Conservation (phyloP, 495 filamentous ascomycete genomes). For the Achaetomiella virescens region DNA sequence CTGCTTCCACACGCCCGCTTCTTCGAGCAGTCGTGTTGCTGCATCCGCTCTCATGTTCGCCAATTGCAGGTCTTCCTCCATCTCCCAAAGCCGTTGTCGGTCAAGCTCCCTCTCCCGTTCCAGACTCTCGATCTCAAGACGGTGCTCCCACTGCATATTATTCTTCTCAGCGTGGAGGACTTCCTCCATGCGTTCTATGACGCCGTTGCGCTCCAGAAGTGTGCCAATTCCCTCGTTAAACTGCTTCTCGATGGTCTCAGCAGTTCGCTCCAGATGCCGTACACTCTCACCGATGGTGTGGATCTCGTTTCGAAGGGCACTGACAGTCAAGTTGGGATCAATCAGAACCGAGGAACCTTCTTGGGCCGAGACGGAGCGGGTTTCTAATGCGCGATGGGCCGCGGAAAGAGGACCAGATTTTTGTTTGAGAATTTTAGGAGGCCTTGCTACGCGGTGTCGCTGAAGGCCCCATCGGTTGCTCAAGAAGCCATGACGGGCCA, state of each 20-base stretch:
- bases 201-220: not conserved
- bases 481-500: not conserved
- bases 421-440: not conserved
- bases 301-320: not conserved
- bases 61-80: not conserved
- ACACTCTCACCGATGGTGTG: not conserved
- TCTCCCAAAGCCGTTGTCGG: not conserved
- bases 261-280: not conserved
- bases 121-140: not conserved
- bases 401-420: not conserved
- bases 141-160: not conserved
- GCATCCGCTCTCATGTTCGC: not conserved
- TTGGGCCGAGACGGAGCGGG: not conserved
- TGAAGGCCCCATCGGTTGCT: constrained; percentile 7
- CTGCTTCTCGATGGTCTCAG: not conserved
- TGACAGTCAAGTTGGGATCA: not conserved
- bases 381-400: not conserved
- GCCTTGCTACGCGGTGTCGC: not conserved
- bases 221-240: too few species aligned
- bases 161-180: not conserved
- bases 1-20: not conserved
- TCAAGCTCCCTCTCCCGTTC: not conserved
- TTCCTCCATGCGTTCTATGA: not conserved
- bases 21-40: not conserved
- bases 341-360: not conserved